Base-by-base conservation (phyloP, 2,329 filamentous ascomycete genomes). In the Fusarium euwallaceae region DNA sequence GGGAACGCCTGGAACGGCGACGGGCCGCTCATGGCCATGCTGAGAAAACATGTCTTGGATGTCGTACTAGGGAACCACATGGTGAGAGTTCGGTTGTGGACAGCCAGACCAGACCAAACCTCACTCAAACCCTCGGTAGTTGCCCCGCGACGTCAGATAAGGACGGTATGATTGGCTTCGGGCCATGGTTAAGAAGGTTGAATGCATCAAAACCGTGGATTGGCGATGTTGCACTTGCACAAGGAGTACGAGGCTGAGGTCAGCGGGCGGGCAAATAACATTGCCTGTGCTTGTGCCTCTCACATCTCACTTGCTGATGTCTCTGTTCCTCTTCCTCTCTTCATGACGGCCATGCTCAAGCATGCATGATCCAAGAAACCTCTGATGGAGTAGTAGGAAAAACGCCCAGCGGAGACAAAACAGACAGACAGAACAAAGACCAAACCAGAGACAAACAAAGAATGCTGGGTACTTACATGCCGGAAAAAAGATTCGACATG, bases 401-500 rank as follows among this genome's bases (percentile, higher is more conserved):
- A 39, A 56, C 27, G 34, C 27, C n/a, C 24, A 34, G 27, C 32
- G 29, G 17, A 32, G 29, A 24, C 34, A 66, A 48, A 27, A 37
- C 56, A 45, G 6, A 37, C 56, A 45, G 6, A 34, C 6, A 45
- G 48, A 37, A 24, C 27, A 64, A 60, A 67, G 48, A 34, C 32
- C 32, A 34, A 34, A 32, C 48, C 41, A 24, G 48, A 68, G 34
- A 43, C 22, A 59, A 72, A 61, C 24, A 71, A 64, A 66, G 63
- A 73, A 70, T 74, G 59, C 66, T 72, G 27, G 48, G 48, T 20
- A 89, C 88, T 88, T 85, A 90, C 88, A 90, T 90, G 83, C 88
- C 88, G 79, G 88, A 90, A 81, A 90, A 90, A 78, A 90, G 84
- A 83, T 89, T 90, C 78, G 88, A 90, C 88, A 90, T 90, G 80